Conservation (phyloP, 306 rosid species). For the Cucumis melo region DNA sequence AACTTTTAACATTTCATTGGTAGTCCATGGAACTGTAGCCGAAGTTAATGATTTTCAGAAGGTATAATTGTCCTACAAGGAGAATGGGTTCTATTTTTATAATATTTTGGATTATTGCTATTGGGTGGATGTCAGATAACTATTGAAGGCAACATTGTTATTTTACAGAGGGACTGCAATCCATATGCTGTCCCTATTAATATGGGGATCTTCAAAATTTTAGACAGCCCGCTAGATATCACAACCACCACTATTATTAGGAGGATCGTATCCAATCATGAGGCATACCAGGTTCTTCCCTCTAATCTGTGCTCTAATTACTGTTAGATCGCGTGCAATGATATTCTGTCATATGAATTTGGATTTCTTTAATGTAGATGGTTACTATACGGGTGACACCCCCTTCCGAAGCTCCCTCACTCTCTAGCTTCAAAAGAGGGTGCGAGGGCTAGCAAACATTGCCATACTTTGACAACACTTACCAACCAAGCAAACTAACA, state of each 20-base stretch:
- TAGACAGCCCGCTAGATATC: conserved; percentile 65
- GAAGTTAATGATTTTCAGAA: conserved; percentile 73
- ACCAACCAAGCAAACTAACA: too few relatives aligned
- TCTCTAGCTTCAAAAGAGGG: too few relatives aligned
- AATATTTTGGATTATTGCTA: background rate
- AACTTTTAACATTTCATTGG: conserved; percentile 78
- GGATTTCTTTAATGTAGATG: background rate
- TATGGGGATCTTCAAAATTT: conserved; percentile 69
- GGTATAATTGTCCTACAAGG: conserved; percentile 31
- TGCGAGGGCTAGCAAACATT: too few relatives aligned
- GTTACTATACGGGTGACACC: too few relatives aligned
- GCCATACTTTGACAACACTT: too few relatives aligned
- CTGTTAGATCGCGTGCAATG: background rate
- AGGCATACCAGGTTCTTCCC: conserved; percentile 69
- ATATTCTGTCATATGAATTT: background rate
- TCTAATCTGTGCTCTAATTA: background rate
- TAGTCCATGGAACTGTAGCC: conserved; percentile 81
- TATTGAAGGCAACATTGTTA: conserved; percentile 12
- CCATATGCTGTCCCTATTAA: conserved; percentile 84
- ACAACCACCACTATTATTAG: conserved; percentile 83
- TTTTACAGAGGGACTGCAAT: conserved; percentile 49
- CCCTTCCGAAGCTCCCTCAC: too few relatives aligned
- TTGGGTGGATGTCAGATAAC: background rate
- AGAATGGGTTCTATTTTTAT: background rate
- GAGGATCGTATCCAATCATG: conserved; percentile 82